Evolutionary conservation across 441 rosid genomes (phyloP).

Genomic region (Hura crepitans): DNA sequence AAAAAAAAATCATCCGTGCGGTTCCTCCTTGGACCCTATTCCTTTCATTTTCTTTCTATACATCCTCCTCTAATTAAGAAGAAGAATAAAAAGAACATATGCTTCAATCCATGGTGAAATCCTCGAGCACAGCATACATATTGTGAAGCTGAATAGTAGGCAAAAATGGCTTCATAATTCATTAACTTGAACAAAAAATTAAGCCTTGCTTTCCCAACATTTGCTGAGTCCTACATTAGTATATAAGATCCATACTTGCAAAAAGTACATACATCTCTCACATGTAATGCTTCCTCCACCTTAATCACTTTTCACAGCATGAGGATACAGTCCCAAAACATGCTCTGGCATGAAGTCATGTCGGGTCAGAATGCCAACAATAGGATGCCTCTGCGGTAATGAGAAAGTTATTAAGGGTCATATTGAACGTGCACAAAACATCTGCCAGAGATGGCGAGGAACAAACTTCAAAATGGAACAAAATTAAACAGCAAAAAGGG

Average conservation of each 20-base stretch:
- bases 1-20: not conserved
- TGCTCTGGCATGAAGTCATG: constrained; percentile 91
- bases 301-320: constrained; percentile 16
- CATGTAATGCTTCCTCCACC: not conserved
- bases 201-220: not conserved
- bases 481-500: not conserved
- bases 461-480: not conserved
- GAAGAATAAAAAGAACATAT: too few species aligned
- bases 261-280: too few species aligned
- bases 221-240: not conserved
- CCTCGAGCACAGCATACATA: not conserved
- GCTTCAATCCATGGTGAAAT: not conserved
- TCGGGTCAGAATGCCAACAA: constrained; percentile 79
- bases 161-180: not conserved
- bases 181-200: not conserved
- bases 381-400: constrained; percentile 56
- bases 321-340: constrained; percentile 64
- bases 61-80: not conserved
- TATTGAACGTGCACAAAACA: not conserved
- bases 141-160: not conserved
- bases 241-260: too few species aligned
- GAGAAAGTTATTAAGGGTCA: not conserved
- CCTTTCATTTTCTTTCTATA: not conserved
- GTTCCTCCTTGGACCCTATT: not conserved
- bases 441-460: not conserved